Percentiles rank a stretch among this genome's conserved stretches.
Evolutionary conservation across 441 rosid genomes (phyloP).

Genomic region (Gossypium lobatum): DNA sequence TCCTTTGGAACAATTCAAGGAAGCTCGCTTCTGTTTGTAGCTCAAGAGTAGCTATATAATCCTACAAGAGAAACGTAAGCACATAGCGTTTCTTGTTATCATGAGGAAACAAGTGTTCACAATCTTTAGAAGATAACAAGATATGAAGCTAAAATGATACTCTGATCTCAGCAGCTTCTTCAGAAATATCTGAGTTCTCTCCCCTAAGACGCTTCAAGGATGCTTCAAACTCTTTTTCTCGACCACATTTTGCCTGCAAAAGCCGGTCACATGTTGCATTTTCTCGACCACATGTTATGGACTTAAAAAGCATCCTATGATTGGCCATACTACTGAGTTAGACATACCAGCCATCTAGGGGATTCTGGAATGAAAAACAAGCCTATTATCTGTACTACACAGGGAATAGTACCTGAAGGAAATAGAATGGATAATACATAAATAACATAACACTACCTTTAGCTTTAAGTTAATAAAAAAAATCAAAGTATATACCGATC

Average conservation of each 20-base stretch:
- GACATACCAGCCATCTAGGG: slow-evolving; percentile 44
- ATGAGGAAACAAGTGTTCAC: not conserved
- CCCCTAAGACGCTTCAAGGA: slow-evolving; percentile 35
- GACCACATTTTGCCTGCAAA: slow-evolving; percentile 34
- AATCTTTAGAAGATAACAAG: not conserved
- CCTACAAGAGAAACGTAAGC: slow-evolving; percentile 21
- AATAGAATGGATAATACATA: not conserved
- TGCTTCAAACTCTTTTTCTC: slow-evolving; percentile 26
- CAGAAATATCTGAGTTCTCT: slow-evolving; percentile 20
- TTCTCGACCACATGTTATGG: not conserved
- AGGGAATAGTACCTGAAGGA: slow-evolving; percentile 24
- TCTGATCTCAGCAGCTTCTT: slow-evolving; percentile 28
- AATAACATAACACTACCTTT: not conserved
- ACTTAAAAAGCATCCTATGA: not conserved
- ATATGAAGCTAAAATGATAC: slow-evolving; percentile 16
- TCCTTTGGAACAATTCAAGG: slow-evolving; percentile 37
- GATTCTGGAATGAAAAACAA: slow-evolving; percentile 35
- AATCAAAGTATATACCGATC: slow-evolving; percentile 26
- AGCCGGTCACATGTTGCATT: not conserved
- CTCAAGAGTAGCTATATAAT: slow-evolving; percentile 24
- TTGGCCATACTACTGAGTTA: not conserved
- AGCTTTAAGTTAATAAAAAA: not conserved
- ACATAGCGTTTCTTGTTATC: not conserved
- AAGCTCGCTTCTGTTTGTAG: slow-evolving; percentile 17
- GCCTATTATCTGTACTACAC: slow-evolving; percentile 25